Percentiles rank a stretch among this genome's conserved stretches.
Conservation (phyloP, 805 yeast genomes). For the Candida taoyuanica region DNA sequence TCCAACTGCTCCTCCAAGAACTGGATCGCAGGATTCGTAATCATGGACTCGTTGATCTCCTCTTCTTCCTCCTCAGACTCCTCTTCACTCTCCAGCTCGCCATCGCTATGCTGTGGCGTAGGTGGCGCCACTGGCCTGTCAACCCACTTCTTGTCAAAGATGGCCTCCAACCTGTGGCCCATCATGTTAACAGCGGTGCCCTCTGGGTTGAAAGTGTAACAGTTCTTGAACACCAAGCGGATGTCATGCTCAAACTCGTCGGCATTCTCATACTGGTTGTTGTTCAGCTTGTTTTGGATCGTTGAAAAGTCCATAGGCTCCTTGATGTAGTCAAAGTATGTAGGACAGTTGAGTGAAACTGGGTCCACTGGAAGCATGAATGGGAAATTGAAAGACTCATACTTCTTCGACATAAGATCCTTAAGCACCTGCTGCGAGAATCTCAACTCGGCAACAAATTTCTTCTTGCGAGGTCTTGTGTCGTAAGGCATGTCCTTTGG, state of each 20-base stretch:
- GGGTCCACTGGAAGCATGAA: conserved; percentile 94
- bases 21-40: conserved; percentile 86
- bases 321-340: conserved; percentile 79
- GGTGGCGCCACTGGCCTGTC: conserved; percentile 70
- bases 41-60: conserved; percentile 54
- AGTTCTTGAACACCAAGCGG: conserved; percentile 77
- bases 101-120: conserved; percentile 26
- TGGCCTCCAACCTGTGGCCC: conserved; percentile 88
- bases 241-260: conserved; percentile 85
- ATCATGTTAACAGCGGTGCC: conserved; percentile 94
- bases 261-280: conserved; percentile 84
- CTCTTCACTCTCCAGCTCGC: conserved; percentile 24
- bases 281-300: conserved; percentile 69
- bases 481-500: conserved; percentile 92
- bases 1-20: conserved; percentile 82
- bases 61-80: conserved; percentile 43
- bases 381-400: conserved; percentile 82
- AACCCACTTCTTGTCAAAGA: conserved; percentile 84
- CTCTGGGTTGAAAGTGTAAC: conserved; percentile 91
- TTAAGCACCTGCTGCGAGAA: conserved; percentile 79
- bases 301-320: conserved; percentile 95
- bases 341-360: conserved; percentile 87
- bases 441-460: conserved; percentile 81
- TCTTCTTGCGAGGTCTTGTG: conserved; percentile 86
- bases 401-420: conserved; percentile 79